phyloP scores from a whole-genome alignment of 257 asterid species.

The Nicotiana tomentosiformis region DNA sequence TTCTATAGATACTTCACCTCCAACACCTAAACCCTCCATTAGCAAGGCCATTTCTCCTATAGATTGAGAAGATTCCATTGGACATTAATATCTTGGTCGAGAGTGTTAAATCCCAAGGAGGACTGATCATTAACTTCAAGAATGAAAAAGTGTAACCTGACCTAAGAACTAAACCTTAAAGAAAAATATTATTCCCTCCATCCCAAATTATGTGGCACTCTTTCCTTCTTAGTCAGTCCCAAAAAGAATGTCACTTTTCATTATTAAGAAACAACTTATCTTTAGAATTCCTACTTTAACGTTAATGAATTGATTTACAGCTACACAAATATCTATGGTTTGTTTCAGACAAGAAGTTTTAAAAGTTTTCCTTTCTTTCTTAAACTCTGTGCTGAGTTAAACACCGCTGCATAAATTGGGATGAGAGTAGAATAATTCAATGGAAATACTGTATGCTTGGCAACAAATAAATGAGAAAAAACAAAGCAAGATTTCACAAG shows the following conservation, averaged over 20 bases:
- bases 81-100: background rate
- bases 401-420: too few species aligned
- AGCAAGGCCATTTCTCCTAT: constrained; percentile 95
- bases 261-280: too few species aligned
- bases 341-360: too few species aligned
- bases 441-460: background rate
- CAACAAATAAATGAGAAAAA: background rate
- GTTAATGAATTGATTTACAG: too few species aligned
- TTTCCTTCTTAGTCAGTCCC: too few species aligned
- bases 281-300: too few species aligned
- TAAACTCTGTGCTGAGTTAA: too few species aligned
- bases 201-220: too few species aligned
- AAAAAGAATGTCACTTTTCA: too few species aligned
- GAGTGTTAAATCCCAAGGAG: background rate
- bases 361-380: too few species aligned
- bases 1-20: constrained; percentile 82
- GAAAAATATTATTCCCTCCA: background rate
- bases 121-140: background rate
- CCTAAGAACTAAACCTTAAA: background rate
- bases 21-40: constrained; percentile 71
- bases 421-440: background rate
- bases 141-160: background rate
- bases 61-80: constrained; percentile 1
- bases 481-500: background rate
- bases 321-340: too few species aligned